Conservation (phyloP, 2,329 filamentous ascomycete species). For the Ilyonectria robusta region DNA sequence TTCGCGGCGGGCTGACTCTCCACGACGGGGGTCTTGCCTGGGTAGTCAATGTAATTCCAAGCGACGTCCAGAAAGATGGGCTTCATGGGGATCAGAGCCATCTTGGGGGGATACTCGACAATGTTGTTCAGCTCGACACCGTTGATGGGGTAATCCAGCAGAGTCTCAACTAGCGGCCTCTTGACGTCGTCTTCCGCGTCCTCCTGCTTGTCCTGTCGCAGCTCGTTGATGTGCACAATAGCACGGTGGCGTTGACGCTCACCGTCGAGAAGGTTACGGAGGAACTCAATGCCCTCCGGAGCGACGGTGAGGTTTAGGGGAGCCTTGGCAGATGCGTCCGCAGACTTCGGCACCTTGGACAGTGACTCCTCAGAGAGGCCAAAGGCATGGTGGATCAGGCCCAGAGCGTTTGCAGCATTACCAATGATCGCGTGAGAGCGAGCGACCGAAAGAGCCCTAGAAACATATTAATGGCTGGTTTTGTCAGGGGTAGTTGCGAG, state of each 20-base stretch:
- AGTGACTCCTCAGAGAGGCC: slow-evolving; percentile 72
- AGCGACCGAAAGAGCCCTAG: slow-evolving; percentile 85
- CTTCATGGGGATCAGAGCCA: slow-evolving; percentile 90
- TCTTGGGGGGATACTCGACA: slow-evolving; percentile 87
- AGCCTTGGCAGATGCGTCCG: slow-evolving; percentile 45
- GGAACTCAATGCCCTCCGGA: slow-evolving; percentile 67
- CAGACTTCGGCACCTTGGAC: slow-evolving; percentile 59
- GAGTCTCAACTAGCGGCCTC: slow-evolving; percentile 78
- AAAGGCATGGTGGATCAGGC: slow-evolving; percentile 81
- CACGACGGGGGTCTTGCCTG: slow-evolving; percentile 66
- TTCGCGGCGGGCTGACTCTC: slow-evolving; percentile 42
- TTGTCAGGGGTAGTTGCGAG: not conserved
- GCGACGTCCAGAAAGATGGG: slow-evolving; percentile 96
- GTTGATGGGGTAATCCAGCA: slow-evolving; percentile 81
- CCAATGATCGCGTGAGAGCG: slow-evolving; percentile 85
- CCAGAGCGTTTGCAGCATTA: slow-evolving; percentile 84
- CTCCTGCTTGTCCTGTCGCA: slow-evolving; percentile 66
- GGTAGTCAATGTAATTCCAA: slow-evolving; percentile 98
- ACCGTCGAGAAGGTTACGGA: slow-evolving; percentile 75
- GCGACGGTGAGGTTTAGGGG: slow-evolving; percentile 80
- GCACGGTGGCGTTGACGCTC: slow-evolving; percentile 87
- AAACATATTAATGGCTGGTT: slow-evolving; percentile 30
- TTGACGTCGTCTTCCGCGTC: slow-evolving; percentile 47
- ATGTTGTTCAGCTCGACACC: slow-evolving; percentile 83
- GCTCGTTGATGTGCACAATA: slow-evolving; percentile 84